Evolutionary conservation across 148 eudicot genomes (phyloP), one percentile per base, ranked within the genome.

Genomic region (Tetragonia tetragonoides): DNA sequence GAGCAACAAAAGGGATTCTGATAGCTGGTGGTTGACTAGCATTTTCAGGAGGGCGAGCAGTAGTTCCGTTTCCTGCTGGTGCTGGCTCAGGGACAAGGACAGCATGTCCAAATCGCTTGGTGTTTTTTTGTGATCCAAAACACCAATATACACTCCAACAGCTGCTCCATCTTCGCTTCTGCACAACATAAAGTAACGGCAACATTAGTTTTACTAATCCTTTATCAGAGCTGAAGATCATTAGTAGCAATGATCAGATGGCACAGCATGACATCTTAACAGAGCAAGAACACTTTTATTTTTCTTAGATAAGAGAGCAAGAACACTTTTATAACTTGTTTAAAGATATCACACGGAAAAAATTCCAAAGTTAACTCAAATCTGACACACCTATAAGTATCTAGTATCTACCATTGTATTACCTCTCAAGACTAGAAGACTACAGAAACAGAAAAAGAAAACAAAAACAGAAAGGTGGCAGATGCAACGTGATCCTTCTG

Each of bases 121-220:
- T 90, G 70, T 86, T 87, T 73, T 88, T 91, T 46, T 80, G 86
- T 72, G 90, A 87, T 64, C 94, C 89, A 63, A 95, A 95, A 84
- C 98, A 92, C 87, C 89, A 87, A 73, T 87, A 88, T 59, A 81
- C 64, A 73, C 91, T 88, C 92, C 85, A 90, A 74, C 86, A 88
- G 88, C 90, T 76, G 66, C 87, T 81, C 98, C 98, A 95, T 75
- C 90, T 86, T 78, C 90, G 84, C 84, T 95, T 95, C 98, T 95
- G 94, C 82, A 83, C 10, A 39, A 51, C 16, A 64, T n/a, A 24
- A 62, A 37, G 47, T 39, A 24, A 62, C 5, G 17, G 17, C 20
- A 17, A 68, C 40, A 3, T 70, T 42, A 69, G 69, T 5, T 18
- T 41, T 44, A 56, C 20, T 20, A 46, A 28, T 28, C 34, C 34